phyloP scores from a whole-genome alignment of 2,329 filamentous ascomycete genomes.

The Penicillium sp. region DNA sequence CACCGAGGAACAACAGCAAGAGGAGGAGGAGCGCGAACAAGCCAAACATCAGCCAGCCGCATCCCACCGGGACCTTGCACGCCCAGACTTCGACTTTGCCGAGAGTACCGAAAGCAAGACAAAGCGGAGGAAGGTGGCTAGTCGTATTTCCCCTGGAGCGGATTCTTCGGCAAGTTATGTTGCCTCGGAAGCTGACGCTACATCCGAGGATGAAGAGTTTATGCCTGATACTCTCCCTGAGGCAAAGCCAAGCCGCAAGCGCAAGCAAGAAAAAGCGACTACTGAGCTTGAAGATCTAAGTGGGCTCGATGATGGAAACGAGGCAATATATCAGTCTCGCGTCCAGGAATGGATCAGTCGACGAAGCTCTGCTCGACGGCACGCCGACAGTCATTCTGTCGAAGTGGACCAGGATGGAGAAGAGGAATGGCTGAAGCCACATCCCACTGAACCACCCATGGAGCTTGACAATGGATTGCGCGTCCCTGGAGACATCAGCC shows the following conservation, averaged over 20 bases:
- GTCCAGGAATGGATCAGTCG: constrained; percentile 71
- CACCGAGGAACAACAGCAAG: constrained; percentile 68
- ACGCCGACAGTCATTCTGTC: constrained; percentile 39
- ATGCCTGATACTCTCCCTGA: constrained; percentile 30
- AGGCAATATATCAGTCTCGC: constrained; percentile 72
- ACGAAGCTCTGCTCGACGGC: constrained; percentile 59
- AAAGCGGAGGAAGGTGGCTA: constrained; percentile 39
- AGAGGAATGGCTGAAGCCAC: constrained; percentile 77
- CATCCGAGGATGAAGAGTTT: constrained; percentile 38
- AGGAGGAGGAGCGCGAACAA: constrained; percentile 49
- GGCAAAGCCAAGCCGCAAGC: constrained; percentile 14
- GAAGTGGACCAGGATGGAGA: constrained; percentile 31
- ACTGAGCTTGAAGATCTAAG: constrained; percentile 55
- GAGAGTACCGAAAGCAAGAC: constrained; percentile 20
- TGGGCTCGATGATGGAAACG: constrained; percentile 83
- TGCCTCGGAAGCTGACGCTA: constrained; percentile 30
- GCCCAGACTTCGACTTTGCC: constrained; percentile 66
- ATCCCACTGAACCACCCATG: constrained; percentile 58
- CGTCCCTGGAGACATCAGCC: constrained; percentile 88
- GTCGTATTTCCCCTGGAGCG: constrained; percentile 7
- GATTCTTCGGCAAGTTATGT: constrained; percentile 37
- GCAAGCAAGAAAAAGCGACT: constrained; percentile 33
- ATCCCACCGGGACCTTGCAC: constrained; percentile 71
- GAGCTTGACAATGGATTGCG: constrained; percentile 74
- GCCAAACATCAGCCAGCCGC: constrained; percentile 44